Percentiles rank a stretch among this genome's conserved stretches.
These are phyloP conservation scores for Lepraria neglecta DNA, from an alignment of 495 filamentous ascomycete genomes.

Conservation along the genomic window DNA sequence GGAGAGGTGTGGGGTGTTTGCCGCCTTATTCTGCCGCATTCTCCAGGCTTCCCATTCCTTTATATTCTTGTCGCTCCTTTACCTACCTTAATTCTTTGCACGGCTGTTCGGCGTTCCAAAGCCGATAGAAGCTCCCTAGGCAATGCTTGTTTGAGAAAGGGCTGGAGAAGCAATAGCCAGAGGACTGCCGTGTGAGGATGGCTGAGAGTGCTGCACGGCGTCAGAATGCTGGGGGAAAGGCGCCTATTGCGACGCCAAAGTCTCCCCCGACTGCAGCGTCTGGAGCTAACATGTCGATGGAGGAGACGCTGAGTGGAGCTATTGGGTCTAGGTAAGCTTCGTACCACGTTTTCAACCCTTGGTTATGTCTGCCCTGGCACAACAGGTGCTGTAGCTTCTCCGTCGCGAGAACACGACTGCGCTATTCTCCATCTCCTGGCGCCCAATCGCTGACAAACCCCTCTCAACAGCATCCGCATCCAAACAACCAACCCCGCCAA, in stretches of 20 bases:
- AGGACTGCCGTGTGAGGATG: constrained; percentile 28
- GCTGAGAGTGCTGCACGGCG: constrained; percentile 41
- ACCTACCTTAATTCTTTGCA: background rate
- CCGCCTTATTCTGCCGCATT: background rate
- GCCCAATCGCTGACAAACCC: constrained; percentile 8
- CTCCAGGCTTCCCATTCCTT: constrained; percentile 15
- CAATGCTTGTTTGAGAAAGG: constrained; percentile 17
- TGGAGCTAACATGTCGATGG: constrained; percentile 37
- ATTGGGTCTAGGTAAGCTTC: constrained; percentile 47
- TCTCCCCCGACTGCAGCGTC: constrained; percentile 14
- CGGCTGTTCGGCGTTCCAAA: background rate
- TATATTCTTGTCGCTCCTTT: constrained; percentile 27
- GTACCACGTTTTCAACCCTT: background rate
- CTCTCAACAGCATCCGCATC: constrained; percentile 49
- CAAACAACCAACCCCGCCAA: constrained; percentile 48
- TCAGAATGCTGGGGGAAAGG: constrained; percentile 40
- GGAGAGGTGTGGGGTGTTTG: constrained; percentile 19
- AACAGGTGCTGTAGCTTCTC: background rate
- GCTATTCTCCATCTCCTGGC: background rate
- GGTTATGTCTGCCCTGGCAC: background rate
- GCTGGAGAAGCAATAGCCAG: constrained; percentile 17
- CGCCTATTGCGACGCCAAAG: constrained; percentile 28
- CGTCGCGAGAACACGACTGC: background rate
- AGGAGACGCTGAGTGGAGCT: constrained; percentile 44
- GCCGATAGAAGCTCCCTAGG: background rate